Conservation (phyloP, 306 rosid species). For the Purshia tridentata region DNA sequence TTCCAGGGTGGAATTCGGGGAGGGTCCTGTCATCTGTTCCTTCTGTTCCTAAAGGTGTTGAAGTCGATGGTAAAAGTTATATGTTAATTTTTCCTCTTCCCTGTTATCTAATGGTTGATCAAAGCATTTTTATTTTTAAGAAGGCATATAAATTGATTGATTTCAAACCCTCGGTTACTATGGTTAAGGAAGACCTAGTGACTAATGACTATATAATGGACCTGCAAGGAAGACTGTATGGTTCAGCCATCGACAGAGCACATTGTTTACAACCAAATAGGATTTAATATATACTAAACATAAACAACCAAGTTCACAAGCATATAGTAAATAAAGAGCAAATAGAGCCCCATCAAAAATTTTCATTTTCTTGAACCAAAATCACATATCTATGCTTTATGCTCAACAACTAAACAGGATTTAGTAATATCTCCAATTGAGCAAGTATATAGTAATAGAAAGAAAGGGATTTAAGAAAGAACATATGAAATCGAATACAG, state of each 20-base stretch:
- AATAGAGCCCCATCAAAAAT: no score
- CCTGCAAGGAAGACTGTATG: slow-evolving; percentile 88
- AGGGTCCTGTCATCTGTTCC: no score
- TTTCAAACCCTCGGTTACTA: background rate
- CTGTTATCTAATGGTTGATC: background rate
- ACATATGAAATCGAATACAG: background rate
- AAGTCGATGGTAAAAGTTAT: slow-evolving; percentile 74
- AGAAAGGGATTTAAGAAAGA: background rate
- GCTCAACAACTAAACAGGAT: background rate
- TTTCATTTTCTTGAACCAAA: background rate
- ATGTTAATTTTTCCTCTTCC: background rate
- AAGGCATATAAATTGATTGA: background rate
- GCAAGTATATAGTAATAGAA: no score
- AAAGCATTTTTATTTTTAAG: background rate
- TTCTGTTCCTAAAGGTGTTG: slow-evolving; percentile 94
- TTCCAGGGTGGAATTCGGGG: no score
- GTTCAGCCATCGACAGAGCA: no score
- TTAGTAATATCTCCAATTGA: background rate
- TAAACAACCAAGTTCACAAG: background rate
- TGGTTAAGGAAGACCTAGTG: slow-evolving; percentile 18
- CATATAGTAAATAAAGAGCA: background rate
- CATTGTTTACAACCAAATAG: slow-evolving; percentile 13
- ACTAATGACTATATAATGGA: slow-evolving; percentile 9
- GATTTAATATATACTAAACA: background rate
- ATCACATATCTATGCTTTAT: background rate